Evolutionary conservation across 805 yeast genomes (phyloP).

Genomic region (Saccharomycopsis sp.): DNA sequence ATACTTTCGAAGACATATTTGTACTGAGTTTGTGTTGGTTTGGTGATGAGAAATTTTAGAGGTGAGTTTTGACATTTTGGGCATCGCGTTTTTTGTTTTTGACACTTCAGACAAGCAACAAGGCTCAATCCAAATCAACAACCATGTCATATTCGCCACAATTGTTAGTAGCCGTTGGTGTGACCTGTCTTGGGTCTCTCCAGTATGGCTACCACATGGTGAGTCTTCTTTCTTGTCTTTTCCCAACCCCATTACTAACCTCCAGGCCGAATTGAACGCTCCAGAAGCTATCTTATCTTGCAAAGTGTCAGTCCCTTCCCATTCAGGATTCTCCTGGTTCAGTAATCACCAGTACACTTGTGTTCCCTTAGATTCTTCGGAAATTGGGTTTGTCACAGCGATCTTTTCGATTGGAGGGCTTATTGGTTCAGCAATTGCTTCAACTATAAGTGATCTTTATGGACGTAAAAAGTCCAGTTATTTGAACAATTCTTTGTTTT

Average conservation of each 20-base stretch:
- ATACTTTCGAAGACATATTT: slow-evolving; percentile 8
- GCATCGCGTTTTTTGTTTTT: too few species aligned
- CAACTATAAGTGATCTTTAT: slow-evolving; percentile 46
- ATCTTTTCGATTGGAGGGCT: slow-evolving; percentile 80
- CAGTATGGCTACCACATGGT: slow-evolving; percentile 90
- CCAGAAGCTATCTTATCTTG: slow-evolving; percentile 70
- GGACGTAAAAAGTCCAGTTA: slow-evolving; percentile 54
- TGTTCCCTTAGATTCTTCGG: slow-evolving; percentile 43
- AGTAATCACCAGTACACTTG: slow-evolving; percentile 34
- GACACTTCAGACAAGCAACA: neutral
- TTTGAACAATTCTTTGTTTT: slow-evolving; percentile 39
- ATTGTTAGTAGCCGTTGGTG: slow-evolving; percentile 17
- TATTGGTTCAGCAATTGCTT: slow-evolving; percentile 60
- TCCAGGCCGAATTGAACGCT: slow-evolving; percentile 74
- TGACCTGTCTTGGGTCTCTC: slow-evolving; percentile 66
- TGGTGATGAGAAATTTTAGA: neutral
- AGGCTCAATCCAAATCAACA: neutral
- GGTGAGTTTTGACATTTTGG: too few species aligned
- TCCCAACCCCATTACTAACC: neutral
- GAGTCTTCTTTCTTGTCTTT: too few species aligned
- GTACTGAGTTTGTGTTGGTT: neutral
- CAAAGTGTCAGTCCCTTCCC: slow-evolving; percentile 20
- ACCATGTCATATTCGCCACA: neutral
- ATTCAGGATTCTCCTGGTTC: slow-evolving; percentile 27
- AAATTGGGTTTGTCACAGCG: slow-evolving; percentile 66